Evolutionary conservation across 1,139 yeast species (phyloP), one percentile per base, ranked within the genome.

Genomic region (Debaryomycetaceae sp.): DNA sequence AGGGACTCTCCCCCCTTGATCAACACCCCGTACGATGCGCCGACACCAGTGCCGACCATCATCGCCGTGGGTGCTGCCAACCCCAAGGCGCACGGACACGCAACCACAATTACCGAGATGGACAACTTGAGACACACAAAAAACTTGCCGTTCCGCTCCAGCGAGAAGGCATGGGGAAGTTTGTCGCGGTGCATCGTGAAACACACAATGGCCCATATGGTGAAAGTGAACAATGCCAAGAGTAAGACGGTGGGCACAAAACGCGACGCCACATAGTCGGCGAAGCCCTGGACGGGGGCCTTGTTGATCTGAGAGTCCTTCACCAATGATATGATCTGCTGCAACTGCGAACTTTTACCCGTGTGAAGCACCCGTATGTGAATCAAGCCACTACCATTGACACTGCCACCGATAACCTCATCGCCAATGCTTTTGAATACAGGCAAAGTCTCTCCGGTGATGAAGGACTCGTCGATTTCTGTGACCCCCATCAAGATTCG

Each of bases 11-110:
- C 98, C 30, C 97, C 96, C 56, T 91, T 91, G 46, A 93, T 83
- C 34, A 93, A 65, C 9, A 91, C 83, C 16, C 98, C 98, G 55
- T 86, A 69, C 9, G 75, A 59, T 0, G 98, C 97, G 22, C 96
- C 97, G 18, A 86, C 83, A 16, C 98, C 98, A 2, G 97, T 89
- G 5, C 97, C 98, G 4, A 91, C 98, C 96, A 91, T 89, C 3
- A 93, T 85, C 0, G 98, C 98, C 1, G 98, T 91, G 1, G 98
- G 98, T 0, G 98, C 95, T 6, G 96, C 96, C 32, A 91, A 67
- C 2, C 98, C 98, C 19, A 91, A 63, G 0, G 97, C 97, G 69
- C 97, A 91, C 0, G 98, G 98, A 58, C 98, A 91, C 1, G 98
- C 98, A 29, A 91, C 96, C 9, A 91, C 96, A 43, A 91, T 75